A percentile compares a stretch with the other conserved stretches of the same genome.
phyloP scores from a whole-genome alignment of 169 alveolate genomes.

The Plasmodium cynomolgi region DNA sequence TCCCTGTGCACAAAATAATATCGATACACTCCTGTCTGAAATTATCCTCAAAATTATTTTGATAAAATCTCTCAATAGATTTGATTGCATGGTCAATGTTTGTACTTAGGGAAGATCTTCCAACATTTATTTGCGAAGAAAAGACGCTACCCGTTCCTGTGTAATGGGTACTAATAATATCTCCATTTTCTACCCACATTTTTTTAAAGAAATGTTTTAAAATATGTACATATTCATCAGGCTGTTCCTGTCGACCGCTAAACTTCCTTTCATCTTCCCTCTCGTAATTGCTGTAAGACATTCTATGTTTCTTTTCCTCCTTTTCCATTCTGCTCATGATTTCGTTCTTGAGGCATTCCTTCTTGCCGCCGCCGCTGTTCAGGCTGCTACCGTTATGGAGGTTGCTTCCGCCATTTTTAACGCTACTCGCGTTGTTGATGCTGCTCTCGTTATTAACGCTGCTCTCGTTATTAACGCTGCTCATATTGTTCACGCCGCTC shows the following conservation, averaged over 20 bases:
- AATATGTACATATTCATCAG: slow-evolving; percentile 46
- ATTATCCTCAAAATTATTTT: slow-evolving; percentile 89
- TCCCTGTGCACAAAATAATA: slow-evolving; percentile 83
- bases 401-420: not conserved
- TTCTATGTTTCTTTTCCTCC: slow-evolving; percentile 16
- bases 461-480: not conserved
- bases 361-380: not conserved
- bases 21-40: slow-evolving; percentile 91
- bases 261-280: not conserved
- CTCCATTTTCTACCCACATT: slow-evolving; percentile 96
- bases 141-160: slow-evolving; percentile 96
- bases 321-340: slow-evolving; percentile 1
- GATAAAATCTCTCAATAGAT: slow-evolving; percentile 89
- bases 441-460: not conserved
- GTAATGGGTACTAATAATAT: slow-evolving; percentile 90
- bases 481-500: not conserved
- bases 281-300: slow-evolving; percentile 2
- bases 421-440: not conserved
- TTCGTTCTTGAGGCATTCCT: not conserved
- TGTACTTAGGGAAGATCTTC: slow-evolving; percentile 89
- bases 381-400: not conserved
- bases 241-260: slow-evolving; percentile 15
- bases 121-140: slow-evolving; percentile 92
- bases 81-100: slow-evolving; percentile 89
- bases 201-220: slow-evolving; percentile 85